Base-by-base conservation (phyloP, 345 rosid species). In the Raphanus sativus region DNA sequence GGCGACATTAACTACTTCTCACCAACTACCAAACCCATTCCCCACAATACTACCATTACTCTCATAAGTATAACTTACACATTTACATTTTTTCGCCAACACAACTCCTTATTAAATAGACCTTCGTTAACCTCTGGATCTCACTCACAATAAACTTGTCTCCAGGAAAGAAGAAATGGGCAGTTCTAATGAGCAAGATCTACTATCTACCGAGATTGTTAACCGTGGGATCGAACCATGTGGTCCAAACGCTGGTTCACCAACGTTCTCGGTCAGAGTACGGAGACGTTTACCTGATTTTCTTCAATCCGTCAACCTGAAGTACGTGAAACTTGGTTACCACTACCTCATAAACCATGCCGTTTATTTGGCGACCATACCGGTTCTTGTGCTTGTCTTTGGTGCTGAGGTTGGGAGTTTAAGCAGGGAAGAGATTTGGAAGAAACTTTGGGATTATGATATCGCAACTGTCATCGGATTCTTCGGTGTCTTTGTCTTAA, bases 251-350 rank as follows among this genome's bases (percentile, higher is more conserved):
- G 97, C 96, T 0, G 98, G 98, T 0, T 90, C 97, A 54, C 78
- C 83, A 0, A 89, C 94, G 3, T 94, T 94, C 85, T 92, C 98
- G 5, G 98, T 94, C 1, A 71, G 98, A 75, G 98, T 94, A 13
- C 77, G 98, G 59, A 83, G 96, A 68, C 88, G 97, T 73, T 77
- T 94, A 8, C 98, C 98, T 0, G 98, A 94, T 73, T 94, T 94
- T 66, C 94, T 94, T 13, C 98, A 94, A 60, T 94, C 98, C 0
- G 98, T 94, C 16, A 94, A 94, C 66, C 86, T 94, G 50, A 94
- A 94, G 85, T 94, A 94, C 52, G 98, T 92, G 71, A 92, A 87
- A 78, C 85, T 94, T 60, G 98, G 98, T 8, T 94, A 94, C 76
- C 98, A 87, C 70, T 89, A 94, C 80, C 87, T 94, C 12, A 94